phyloP scores from a whole-genome alignment of 129 eudicot species.

The Lactuca saligna region DNA sequence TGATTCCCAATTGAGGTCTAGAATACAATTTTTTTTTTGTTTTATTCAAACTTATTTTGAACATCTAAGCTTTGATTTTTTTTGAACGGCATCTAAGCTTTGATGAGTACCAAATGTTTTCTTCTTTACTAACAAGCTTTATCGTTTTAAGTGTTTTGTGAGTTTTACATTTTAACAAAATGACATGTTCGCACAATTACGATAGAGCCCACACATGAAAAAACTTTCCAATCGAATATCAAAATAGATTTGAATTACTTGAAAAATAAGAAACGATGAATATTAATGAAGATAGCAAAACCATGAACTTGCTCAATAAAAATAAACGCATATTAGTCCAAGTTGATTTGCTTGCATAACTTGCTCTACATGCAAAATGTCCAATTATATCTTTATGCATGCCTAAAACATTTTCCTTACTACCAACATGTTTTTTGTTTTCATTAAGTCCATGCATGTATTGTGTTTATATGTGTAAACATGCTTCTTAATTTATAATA shows the following conservation, averaged over 20 bases:
- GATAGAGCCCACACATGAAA: neutral
- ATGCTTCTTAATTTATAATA: neutral
- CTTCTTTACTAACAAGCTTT: no score
- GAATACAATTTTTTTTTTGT: no score
- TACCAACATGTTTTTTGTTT: neutral
- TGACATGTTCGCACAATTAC: no score
- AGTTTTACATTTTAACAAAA: no score
- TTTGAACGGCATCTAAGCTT: neutral
- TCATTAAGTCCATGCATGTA: neutral
- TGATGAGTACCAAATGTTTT: no score
- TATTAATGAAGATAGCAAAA: neutral
- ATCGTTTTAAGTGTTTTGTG: no score
- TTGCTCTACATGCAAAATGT: neutral
- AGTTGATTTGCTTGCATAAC: neutral
- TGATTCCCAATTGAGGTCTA: no score
- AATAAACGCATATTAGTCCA: neutral
- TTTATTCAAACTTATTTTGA: no score
- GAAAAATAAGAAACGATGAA: neutral
- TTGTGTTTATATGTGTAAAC: neutral
- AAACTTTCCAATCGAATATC: neutral
- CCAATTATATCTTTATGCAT: neutral
- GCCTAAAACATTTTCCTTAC: neutral
- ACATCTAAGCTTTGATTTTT: no score
- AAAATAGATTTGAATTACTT: neutral
- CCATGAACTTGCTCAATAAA: neutral